phyloP scores from a whole-genome alignment of 495 filamentous ascomycete species.

The Xylaria castorea region DNA sequence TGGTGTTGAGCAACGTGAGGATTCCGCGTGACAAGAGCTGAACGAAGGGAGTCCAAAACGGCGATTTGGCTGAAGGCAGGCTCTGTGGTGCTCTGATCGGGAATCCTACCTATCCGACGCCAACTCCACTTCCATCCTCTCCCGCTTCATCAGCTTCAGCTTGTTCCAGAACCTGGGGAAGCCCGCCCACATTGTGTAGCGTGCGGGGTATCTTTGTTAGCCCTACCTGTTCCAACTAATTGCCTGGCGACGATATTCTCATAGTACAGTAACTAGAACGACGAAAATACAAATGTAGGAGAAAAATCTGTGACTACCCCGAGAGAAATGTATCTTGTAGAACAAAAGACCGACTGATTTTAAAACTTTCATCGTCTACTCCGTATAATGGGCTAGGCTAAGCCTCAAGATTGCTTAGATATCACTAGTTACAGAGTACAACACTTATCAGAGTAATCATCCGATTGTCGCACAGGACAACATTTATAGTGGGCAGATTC shows the following conservation, averaged over 20 bases:
- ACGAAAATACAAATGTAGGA: neutral
- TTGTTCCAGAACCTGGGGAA: conserved; percentile 31
- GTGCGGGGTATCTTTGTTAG: conserved; percentile 25
- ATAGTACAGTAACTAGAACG: neutral
- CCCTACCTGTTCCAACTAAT: conserved; percentile 16
- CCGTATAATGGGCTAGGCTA: too few species aligned
- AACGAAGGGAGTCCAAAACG: conserved; percentile 1
- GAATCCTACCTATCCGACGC: conserved; percentile 27
- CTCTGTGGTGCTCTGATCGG: conserved; percentile 14
- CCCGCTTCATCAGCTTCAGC: conserved; percentile 31
- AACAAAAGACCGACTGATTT: neutral
- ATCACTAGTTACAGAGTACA: too few species aligned
- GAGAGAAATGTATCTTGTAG: neutral
- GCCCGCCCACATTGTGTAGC: conserved; percentile 16
- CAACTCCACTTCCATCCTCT: conserved; percentile 29
- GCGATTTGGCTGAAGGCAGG: conserved; percentile 27
- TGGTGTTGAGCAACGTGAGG: conserved; percentile 14
- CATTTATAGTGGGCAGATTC: neutral
- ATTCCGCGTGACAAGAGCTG: conserved; percentile 23
- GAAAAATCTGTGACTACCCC: neutral
- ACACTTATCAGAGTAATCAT: neutral
- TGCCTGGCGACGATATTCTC: neutral
- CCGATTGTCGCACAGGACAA: neutral
- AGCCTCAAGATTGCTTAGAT: neutral
- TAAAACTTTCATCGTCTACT: neutral